Conservation (phyloP, 228 moss, liverwort and hornwort species). For the Sphagnum fallax region DNA sequence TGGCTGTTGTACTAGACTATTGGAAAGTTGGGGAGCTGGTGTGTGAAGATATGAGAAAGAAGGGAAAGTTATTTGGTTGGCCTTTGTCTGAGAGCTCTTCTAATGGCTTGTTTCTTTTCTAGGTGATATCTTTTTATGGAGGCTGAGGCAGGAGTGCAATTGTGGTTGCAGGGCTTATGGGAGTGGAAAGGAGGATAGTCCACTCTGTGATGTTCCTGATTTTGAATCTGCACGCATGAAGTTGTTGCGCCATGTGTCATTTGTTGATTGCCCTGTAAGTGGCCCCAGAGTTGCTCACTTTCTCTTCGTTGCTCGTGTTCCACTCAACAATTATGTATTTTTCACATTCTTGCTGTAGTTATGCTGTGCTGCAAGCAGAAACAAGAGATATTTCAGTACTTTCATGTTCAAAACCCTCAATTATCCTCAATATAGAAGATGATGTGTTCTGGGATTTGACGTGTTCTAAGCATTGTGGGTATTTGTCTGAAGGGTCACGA, state of each 20-base stretch:
- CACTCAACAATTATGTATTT: too few species aligned
- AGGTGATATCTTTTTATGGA: too few species aligned
- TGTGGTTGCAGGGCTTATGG: constrained; percentile 65
- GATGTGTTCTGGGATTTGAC: not conserved
- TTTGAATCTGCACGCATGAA: constrained; percentile 85
- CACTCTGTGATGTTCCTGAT: constrained; percentile 78
- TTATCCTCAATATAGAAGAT: not conserved
- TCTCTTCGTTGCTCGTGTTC: too few species aligned
- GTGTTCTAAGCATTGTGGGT: not conserved
- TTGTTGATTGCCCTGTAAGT: constrained; percentile 97
- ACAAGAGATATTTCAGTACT: not conserved
- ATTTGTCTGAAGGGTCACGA: constrained; percentile 73
- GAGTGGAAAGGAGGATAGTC: constrained; percentile 86
- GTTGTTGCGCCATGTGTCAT: constrained; percentile 92
- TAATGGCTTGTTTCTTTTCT: too few species aligned
- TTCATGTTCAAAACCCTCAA: not conserved
- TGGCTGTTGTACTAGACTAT: not conserved
- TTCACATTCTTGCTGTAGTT: too few species aligned
- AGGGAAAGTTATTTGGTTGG: not conserved
- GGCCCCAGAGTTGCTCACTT: too few species aligned
- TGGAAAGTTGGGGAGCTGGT: not conserved
- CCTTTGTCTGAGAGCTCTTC: too few species aligned
- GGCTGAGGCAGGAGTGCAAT: not conserved
- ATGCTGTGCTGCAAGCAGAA: too few species aligned
- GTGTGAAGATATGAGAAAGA: not conserved